Conservation (phyloP, 129 eudicot species). For the Chrysanthemum lavandulifolium region DNA sequence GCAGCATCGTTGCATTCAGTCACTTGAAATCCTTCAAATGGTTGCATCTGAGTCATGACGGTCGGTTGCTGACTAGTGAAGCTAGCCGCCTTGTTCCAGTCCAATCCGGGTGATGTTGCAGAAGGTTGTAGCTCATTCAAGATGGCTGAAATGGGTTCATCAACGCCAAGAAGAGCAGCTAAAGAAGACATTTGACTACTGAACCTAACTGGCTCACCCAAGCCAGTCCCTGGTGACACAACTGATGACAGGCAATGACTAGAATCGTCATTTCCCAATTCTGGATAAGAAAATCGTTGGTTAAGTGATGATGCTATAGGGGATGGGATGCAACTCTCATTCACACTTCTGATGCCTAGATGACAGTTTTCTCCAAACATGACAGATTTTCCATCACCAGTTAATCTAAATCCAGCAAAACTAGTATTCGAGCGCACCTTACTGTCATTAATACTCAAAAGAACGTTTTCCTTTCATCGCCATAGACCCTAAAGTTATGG, state of each 20-base stretch:
- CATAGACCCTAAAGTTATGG: constrained; percentile 37
- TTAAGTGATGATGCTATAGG: constrained; percentile 9
- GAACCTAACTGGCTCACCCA: constrained; percentile 6
- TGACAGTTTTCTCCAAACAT: constrained; percentile 38
- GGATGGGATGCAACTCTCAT: constrained; percentile 10
- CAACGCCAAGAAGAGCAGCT: constrained; percentile 26
- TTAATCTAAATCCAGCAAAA: constrained; percentile 48
- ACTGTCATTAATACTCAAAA: constrained; percentile 22
- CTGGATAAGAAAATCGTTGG: constrained; percentile 16
- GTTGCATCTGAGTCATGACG: constrained; percentile 22
- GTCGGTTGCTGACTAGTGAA: constrained; percentile 13
- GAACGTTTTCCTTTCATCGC: constrained; percentile 37
- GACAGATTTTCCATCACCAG: constrained; percentile 45
- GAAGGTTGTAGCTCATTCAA: constrained; percentile 23
- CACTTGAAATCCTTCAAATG: neutral
- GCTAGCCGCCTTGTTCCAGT: constrained; percentile 13
- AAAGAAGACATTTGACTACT: constrained; percentile 22
- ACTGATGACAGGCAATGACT: neutral
- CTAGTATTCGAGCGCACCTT: neutral
- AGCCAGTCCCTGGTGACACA: neutral
- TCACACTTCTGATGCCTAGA: neutral
- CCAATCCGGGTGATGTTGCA: neutral
- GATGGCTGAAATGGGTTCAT: constrained; percentile 25
- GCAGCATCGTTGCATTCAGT: constrained; percentile 12
- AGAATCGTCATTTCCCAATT: constrained; percentile 23